phyloP scores from a whole-genome alignment of 108 stramenopile genomes.

The Skeletonema menzelii region DNA sequence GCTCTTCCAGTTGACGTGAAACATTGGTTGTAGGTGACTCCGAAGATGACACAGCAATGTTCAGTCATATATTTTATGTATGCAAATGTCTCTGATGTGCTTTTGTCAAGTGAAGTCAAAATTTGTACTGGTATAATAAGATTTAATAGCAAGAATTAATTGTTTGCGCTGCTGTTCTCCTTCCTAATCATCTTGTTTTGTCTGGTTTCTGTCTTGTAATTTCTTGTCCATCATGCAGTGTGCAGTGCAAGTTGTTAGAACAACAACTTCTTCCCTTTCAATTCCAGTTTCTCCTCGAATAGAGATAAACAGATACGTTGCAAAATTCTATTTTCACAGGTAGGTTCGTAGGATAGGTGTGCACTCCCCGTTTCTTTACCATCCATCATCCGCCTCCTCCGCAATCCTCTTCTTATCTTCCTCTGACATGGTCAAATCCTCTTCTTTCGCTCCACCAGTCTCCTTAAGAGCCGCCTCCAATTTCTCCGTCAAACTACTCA shows the following conservation, averaged over 20 bases:
- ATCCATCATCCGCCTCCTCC: constrained; percentile 87
- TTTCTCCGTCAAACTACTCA: constrained; percentile 74
- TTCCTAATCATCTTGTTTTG: not conserved
- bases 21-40: not conserved
- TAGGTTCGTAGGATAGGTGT: not conserved
- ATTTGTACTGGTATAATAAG: not conserved
- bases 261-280: not conserved
- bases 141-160: not conserved
- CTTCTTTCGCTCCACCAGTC: constrained; percentile 56
- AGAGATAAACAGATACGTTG: not conserved
- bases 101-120: not conserved
- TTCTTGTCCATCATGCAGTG: not conserved
- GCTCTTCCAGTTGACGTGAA: not conserved
- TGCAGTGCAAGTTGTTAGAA: not conserved
- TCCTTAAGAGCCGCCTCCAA: constrained; percentile 81
- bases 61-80: too few relatives aligned
- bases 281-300: not conserved
- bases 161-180: not conserved
- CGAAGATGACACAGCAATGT: not conserved
- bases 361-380: constrained; percentile 42
- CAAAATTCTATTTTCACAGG: not conserved
- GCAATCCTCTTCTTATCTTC: constrained; percentile 78
- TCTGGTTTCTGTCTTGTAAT: not conserved
- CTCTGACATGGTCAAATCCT: constrained; percentile 71
- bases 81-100: not conserved